Evolutionary conservation across 345 rosid genomes (phyloP).

Genomic region (Isatis tinctoria): DNA sequence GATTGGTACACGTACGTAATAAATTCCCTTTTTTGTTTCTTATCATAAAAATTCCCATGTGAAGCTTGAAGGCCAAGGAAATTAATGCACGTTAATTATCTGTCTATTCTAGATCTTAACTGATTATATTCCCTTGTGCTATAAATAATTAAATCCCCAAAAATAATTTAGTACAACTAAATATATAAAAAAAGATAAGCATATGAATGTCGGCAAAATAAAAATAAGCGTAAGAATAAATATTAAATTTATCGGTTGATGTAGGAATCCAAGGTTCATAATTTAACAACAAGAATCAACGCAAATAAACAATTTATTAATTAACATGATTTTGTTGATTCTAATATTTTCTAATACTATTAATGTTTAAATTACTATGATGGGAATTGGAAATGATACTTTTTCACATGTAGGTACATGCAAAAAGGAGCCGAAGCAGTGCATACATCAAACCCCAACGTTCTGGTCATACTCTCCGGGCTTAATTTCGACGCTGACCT

Average conservation of each 20-base stretch:
- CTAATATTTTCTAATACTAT: neutral
- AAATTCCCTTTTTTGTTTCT: neutral
- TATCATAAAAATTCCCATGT: slow-evolving; percentile 11
- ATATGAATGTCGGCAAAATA: too few species aligned
- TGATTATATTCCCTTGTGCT: slow-evolving; percentile 12
- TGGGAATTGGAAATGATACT: neutral
- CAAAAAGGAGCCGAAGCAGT: slow-evolving; percentile 88
- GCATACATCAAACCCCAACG: slow-evolving; percentile 74
- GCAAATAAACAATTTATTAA: neutral
- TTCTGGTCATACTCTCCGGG: slow-evolving; percentile 77
- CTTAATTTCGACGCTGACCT: slow-evolving; percentile 62
- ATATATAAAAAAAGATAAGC: neutral
- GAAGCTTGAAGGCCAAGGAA: slow-evolving; percentile 18
- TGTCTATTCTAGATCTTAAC: slow-evolving; percentile 7
- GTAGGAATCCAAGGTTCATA: slow-evolving; percentile 23
- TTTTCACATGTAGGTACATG: slow-evolving; percentile 48
- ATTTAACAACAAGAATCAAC: slow-evolving; percentile 4
- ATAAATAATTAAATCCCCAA: neutral
- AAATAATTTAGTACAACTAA: neutral
- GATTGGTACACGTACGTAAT: slow-evolving; percentile 76
- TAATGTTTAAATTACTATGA: neutral
- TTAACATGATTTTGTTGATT: slow-evolving; percentile 3
- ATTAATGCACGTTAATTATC: slow-evolving; percentile 17
- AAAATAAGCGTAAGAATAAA: neutral
- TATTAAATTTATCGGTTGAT: neutral